Evolutionary conservation across 2,329 filamentous ascomycete genomes (phyloP), one percentile per base, ranked within the genome.

Genomic region (Colletotrichum tofieldiae): DNA sequence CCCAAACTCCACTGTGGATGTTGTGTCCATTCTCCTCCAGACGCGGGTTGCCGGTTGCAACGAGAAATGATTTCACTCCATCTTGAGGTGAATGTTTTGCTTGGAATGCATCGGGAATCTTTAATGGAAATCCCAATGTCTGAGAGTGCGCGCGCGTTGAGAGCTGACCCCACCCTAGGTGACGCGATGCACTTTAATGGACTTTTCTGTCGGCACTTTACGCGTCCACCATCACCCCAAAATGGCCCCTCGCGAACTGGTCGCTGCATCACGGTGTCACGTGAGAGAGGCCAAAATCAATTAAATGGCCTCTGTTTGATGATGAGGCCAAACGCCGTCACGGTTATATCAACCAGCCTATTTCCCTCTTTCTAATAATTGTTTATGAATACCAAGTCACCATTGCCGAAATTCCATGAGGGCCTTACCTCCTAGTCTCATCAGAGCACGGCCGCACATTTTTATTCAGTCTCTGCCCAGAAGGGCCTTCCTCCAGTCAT

Each of bases 241-340:
- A 32, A 32, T 32, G 29, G 29, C 29, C 29, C 32, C 16, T 29
- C n/a, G 64, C 26, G 56, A 51, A 29, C 43, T 14, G 45, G 20
- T 32, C 61, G 54, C 54, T 69, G 26, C 54, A 65, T 72, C 70
- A 72, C 70, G 70, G 29, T 60, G n/a, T 72, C 70, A 72, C 70
- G 60, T 72, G 70, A 55, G 6, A 7, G 65, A 67, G 64, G 49
- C 51, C 61, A 64, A 66, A 41, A 35, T 65, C 54, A 45, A 66
- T 45, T 59, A 43, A 41, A 62, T 52, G 56, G 26, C 51, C 45
- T 65, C 35, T 12, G 26, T 37, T 14, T n/a, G 67, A 56, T 35
- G 26, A 39, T 68, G 60, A 49, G 62, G 52, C 63, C 64, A 51
- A 41, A 35, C 41, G 26, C 56, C n/a, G 29, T 63, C 35, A 37